These are phyloP conservation scores for Teunomyces tritomae DNA, from an alignment of 805 yeast genomes.

Conservation along the genomic window DNA sequence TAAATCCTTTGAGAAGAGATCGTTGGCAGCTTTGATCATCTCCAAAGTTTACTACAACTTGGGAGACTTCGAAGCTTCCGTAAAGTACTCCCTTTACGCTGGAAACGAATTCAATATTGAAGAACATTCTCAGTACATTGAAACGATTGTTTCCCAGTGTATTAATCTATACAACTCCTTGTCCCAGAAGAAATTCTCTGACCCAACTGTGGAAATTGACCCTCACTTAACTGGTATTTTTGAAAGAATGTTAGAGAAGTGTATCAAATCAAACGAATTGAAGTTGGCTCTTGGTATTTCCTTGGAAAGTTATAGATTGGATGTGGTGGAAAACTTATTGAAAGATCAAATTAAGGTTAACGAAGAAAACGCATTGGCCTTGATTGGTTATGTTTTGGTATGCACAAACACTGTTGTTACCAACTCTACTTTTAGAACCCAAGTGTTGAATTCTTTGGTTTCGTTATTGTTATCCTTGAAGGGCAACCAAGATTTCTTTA, in stretches of 20 bases:
- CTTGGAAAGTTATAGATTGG: conserved; percentile 82
- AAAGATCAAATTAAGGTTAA: conserved; percentile 33
- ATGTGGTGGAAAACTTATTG: conserved; percentile 65
- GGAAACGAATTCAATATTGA: conserved; percentile 74
- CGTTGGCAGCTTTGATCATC: conserved; percentile 86
- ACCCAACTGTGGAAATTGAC: conserved; percentile 42
- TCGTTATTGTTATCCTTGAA: conserved; percentile 53
- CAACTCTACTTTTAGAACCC: conserved; percentile 63
- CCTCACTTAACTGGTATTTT: conserved; percentile 65
- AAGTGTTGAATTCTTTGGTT: conserved; percentile 62
- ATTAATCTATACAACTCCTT: conserved; percentile 74
- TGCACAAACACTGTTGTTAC: conserved; percentile 67
- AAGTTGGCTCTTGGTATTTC: conserved; percentile 88
- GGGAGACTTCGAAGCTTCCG: conserved; percentile 91
- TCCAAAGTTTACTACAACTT: conserved; percentile 88
- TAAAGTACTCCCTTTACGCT: conserved; percentile 82
- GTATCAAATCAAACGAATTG: conserved; percentile 67
- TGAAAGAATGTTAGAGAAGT: conserved; percentile 82
- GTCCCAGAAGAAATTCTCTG: conserved; percentile 46
- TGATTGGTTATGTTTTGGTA: conserved; percentile 72
- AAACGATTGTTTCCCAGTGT: conserved; percentile 92
- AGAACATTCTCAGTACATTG: conserved; percentile 80
- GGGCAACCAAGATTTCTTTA: conserved; percentile 71
- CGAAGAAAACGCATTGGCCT: conserved; percentile 52
- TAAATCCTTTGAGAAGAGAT: conserved; percentile 66